Base-by-base conservation (phyloP, 2,329 filamentous ascomycete genomes). In the Trichoderma koningiopsis region DNA sequence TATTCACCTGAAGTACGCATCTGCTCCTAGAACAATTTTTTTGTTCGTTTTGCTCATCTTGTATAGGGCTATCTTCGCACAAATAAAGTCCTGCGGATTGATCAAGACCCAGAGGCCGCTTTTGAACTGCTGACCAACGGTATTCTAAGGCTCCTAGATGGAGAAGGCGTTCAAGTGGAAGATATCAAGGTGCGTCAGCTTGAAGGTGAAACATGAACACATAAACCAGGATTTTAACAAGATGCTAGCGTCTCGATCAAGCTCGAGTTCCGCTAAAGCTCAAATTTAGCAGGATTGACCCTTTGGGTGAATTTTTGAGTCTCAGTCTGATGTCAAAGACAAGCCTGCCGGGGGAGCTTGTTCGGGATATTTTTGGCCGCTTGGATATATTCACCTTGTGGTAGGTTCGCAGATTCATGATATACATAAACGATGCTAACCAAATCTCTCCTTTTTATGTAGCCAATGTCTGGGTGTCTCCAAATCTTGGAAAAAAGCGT, bases 51-150 rank as follows among this genome's bases (percentile, higher is more conserved):
- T 35, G 52, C 70, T 73, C 31, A 74, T 61, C 16, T 7, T 22
- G 2, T 13, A 40, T 7, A 83, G 81, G 81, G 81, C 8, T 83
- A 83, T 69, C 76, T 83, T 8, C 78, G 82, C 3, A 72, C 83
- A 5, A 81, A 79, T 1, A 83, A 83, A 71, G 73, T 82, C 67
- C 76, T 78, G 5, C 76, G 79, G 10, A 73, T 81, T 2, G 76
- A 80, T 67, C 80, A 79, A 71, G 77, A 81, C 10, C 66, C 77
- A 47, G 76, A 79, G 29, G 77, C 79, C 60, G 81, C 81, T 0
- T 82, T 81, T 78, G 78, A 78, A 37, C 71, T 82, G 10, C 82
- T 81, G 70, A 80, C 71, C 66, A 77, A 80, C 13, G 81, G 81
- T 4, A 77, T 82, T 58, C 76, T 81, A 43, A 77, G 77, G 27